Evolutionary conservation across 345 rosid genomes (phyloP), one percentile per base, ranked within the genome.

Genomic region (Aethionema arabicum): DNA sequence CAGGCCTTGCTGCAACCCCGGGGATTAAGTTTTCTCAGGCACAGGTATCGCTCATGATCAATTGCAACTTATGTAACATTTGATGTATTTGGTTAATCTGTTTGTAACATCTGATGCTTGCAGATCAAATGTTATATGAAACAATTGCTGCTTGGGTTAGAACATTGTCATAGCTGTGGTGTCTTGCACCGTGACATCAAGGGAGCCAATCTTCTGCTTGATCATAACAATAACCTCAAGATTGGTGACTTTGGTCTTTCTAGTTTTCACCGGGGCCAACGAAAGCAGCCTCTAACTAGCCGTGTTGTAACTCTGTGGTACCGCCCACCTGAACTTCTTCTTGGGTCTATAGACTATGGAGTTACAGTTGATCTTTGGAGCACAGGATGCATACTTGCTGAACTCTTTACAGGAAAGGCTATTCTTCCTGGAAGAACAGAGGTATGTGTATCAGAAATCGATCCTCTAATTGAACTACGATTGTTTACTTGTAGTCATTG

Each of bases 181-280:
- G 72, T 85, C 56, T 72, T 85, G 73, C 91, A 85, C 39, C 83
- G 91, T 33, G 91, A 85, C 65, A 85, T 85, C 40, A 85, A 85
- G 65, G 87, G 87, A 4, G 75, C 91, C 7, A 85, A 85, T 73
- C 82, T 85, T 63, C 59, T 85, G 14, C 66, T 85, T 4, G 85
- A 85, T 42, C 52, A 53, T 52, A 77, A 82, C 39, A 80, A 80
- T 47, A 82, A 72, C 62, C 87, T 85, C 55, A 85, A 82, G 70
- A 78, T 85, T 72, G 91, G 71, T 47, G 91, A 85, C 72, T 85
- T 85, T 70, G 91, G 91, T 56, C 69, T 85, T 42, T 83, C 91
- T 43, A 82, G 72, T 0, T 77, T 80, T 58, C 73, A 75, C 62
- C 52, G 41, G n/a, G 60, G 77, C 16, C 72, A 54, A 35, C 59